Evolutionary conservation across 2,329 filamentous ascomycete species (phyloP).

Genomic region (Pestalotiopsis sp.): DNA sequence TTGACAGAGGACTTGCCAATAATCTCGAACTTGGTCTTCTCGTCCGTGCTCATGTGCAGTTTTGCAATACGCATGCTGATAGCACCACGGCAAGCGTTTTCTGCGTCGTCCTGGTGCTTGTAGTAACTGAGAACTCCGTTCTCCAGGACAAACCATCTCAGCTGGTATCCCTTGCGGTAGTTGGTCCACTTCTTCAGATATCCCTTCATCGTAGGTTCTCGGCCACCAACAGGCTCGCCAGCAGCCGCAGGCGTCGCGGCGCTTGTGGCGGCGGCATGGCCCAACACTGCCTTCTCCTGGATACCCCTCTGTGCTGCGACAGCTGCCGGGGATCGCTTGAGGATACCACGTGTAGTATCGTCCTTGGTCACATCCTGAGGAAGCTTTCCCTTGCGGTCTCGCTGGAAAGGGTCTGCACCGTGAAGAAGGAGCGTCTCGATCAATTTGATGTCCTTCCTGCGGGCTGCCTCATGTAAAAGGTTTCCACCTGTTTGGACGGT

Average conservation of each 20-base stretch:
- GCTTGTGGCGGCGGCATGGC: conserved; percentile 63
- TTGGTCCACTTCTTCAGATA: conserved; percentile 99
- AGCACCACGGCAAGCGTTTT: conserved; percentile 91
- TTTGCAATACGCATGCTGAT: conserved; percentile 98
- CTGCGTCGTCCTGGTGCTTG: conserved; percentile 97
- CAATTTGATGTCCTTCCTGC: conserved; percentile 81
- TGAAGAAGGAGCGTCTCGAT: conserved; percentile 91
- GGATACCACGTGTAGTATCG: conserved; percentile 81
- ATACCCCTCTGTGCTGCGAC: conserved; percentile 93
- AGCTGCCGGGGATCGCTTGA: conserved; percentile 93
- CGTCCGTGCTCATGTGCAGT: conserved; percentile 93
- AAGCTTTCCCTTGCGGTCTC: conserved; percentile 92
- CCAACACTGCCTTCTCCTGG: conserved; percentile 94
- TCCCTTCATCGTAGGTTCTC: conserved; percentile 97
- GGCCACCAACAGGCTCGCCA: conserved; percentile 65
- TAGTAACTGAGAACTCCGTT: conserved; percentile 98
- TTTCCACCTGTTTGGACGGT: conserved; percentile 87
- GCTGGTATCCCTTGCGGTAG: conserved; percentile 94
- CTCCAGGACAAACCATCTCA: conserved; percentile 97
- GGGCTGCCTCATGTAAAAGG: conserved; percentile 88
- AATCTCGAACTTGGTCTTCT: conserved; percentile 97
- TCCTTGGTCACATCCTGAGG: conserved; percentile 97
- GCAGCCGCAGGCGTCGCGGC: conserved; percentile 54
- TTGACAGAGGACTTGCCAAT: conserved; percentile 98
- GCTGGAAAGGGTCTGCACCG: conserved; percentile 91